Percentiles rank a stretch among this genome's conserved stretches.
Evolutionary conservation across 2,329 filamentous ascomycete species (phyloP).

Genomic region (Diaporthe sp.): DNA sequence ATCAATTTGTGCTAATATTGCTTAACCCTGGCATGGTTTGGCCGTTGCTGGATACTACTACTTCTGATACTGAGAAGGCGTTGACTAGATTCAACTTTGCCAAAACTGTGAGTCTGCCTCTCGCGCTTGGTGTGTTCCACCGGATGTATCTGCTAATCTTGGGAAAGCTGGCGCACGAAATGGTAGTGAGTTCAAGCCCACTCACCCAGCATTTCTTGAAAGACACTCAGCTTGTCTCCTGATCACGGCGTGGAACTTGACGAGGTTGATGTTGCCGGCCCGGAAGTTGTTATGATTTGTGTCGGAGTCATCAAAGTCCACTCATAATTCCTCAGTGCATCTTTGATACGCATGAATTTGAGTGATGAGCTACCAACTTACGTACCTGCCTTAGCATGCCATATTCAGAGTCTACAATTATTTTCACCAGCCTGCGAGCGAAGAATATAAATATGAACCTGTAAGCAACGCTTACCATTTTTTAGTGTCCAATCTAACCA

Average conservation of each 20-base stretch:
- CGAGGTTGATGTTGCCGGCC: not conserved
- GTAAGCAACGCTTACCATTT: not conserved
- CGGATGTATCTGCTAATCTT: not conserved
- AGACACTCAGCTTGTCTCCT: not conserved
- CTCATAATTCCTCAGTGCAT: not conserved
- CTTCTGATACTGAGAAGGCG: not conserved
- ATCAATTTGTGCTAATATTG: not conserved
- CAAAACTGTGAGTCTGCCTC: not conserved
- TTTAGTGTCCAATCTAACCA: not conserved
- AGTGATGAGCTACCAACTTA: not conserved
- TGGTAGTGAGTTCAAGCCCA: not conserved
- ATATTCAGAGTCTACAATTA: not conserved
- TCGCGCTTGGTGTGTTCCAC: too few species aligned
- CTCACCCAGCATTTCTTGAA: rapidly evolving
- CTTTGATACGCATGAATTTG: not conserved
- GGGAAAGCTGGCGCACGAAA: not conserved
- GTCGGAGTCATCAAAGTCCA: not conserved
- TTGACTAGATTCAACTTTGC: not conserved
- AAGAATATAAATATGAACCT: not conserved
- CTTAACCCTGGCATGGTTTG: not conserved
- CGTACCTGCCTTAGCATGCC: not conserved
- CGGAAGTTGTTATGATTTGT: too few species aligned
- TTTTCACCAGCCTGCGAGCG: too few species aligned
- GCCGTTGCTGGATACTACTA: not conserved
- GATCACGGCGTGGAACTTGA: not conserved